Conservation (phyloP, 2,329 filamentous ascomycete genomes). For the Fusarium tupiense region DNA sequence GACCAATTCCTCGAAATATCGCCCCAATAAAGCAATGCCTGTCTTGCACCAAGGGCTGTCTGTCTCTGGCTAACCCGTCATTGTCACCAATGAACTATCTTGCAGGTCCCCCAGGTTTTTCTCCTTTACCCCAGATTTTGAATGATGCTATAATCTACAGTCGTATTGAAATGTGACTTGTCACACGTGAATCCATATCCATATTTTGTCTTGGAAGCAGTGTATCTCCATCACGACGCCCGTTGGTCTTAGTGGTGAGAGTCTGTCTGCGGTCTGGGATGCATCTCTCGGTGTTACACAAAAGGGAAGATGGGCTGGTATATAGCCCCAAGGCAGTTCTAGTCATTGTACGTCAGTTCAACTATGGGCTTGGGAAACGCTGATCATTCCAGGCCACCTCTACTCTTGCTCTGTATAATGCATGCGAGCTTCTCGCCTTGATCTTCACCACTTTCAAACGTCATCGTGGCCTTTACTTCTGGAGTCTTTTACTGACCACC, state of each 20-base stretch:
- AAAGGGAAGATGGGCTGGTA: background rate
- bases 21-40: background rate
- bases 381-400: background rate
- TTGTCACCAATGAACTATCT: background rate
- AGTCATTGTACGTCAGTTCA: slow-evolving; percentile 1
- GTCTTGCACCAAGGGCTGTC: background rate
- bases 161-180: background rate
- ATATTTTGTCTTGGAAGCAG: background rate
- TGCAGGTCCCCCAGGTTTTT: background rate
- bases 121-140: background rate
- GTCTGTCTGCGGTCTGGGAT: background rate
- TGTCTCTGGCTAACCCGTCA: background rate
- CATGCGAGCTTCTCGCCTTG: slow-evolving; percentile 5
- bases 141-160: background rate
- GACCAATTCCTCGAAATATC: no score
- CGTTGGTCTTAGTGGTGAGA: background rate
- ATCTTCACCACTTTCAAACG: slow-evolving; percentile 13
- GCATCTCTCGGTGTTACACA: background rate
- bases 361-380: background rate
- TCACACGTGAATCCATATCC: background rate
- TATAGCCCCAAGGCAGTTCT: slow-evolving; percentile 16
- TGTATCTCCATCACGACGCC: background rate
- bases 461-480: slow-evolving; percentile 6
- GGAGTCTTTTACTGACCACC: slow-evolving; percentile 6
- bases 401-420: slow-evolving; percentile 7